Conservation (phyloP, 169 alveolate species). For the Plasmodium gonderi region DNA sequence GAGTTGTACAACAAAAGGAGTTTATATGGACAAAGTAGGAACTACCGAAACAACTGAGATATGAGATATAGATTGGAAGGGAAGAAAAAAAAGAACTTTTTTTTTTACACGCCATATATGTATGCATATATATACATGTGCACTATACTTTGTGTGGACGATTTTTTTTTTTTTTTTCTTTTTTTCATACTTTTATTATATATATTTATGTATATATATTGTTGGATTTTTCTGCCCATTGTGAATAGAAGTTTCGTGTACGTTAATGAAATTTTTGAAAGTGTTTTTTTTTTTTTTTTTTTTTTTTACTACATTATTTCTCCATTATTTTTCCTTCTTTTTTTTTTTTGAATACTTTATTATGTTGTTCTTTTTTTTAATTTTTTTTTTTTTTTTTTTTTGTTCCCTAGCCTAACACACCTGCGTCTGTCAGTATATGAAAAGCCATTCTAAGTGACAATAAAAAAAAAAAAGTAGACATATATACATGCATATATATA, state of each 20-base stretch:
- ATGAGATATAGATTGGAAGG: neutral
- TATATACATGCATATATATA: neutral
- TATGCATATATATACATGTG: neutral
- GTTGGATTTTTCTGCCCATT: too few relatives aligned
- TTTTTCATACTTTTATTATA: neutral
- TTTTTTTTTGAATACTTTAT: neutral
- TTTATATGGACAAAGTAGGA: conserved; percentile 18
- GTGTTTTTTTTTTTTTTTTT: too few relatives aligned
- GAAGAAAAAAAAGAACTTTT: neutral
- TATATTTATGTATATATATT: too few relatives aligned
- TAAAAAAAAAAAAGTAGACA: neutral
- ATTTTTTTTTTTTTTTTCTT: too few relatives aligned
- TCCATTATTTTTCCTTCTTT: neutral
- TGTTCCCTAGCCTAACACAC: neutral
- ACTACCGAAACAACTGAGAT: neutral
- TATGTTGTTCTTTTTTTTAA: neutral
- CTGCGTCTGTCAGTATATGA: too few relatives aligned
- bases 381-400: neutral
- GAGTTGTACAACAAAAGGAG: conserved; percentile 36
- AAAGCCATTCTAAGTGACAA: too few relatives aligned
- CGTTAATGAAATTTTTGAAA: neutral
- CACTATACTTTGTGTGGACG: too few relatives aligned
- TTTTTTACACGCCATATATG: neutral
- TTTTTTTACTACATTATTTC: neutral
- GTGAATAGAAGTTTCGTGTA: too few relatives aligned